phyloP scores from a whole-genome alignment of 805 yeast species.

The Monosporozyma yasuniensis region DNA sequence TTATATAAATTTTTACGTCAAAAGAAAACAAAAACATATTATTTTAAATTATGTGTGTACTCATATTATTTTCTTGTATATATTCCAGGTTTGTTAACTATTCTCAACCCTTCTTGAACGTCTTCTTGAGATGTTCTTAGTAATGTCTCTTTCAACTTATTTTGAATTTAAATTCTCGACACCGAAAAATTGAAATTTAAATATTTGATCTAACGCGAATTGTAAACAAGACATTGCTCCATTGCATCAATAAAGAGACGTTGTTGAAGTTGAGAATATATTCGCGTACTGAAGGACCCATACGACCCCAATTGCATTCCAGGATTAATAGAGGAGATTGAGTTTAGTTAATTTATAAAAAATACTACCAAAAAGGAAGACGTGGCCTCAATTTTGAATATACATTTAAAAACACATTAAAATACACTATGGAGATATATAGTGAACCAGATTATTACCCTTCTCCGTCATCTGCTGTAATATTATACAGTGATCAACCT shows the following conservation, averaged over 20 bases:
- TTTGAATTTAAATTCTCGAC: neutral
- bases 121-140: neutral
- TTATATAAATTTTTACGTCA: neutral
- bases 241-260: neutral
- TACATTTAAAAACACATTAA: neutral
- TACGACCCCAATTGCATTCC: no score
- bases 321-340: no score
- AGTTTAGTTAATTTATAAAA: no score
- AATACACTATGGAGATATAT: conserved; percentile 14
- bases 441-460: conserved; percentile 26
- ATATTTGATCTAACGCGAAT: neutral
- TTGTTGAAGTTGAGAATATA: no score
- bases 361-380: neutral
- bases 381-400: neutral
- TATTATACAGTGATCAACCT: conserved; percentile 12
- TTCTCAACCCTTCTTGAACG: no score
- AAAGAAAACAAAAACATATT: no score
- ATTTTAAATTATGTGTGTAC: no score
- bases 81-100: no score
- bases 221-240: neutral
- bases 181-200: neutral
- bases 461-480: conserved; percentile 21
- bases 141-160: neutral
- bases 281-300: no score
- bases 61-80: no score